These are phyloP conservation scores for Capronia coronata DNA, from an alignment of 2,329 filamentous ascomycete genomes.

Conservation along the genomic window DNA sequence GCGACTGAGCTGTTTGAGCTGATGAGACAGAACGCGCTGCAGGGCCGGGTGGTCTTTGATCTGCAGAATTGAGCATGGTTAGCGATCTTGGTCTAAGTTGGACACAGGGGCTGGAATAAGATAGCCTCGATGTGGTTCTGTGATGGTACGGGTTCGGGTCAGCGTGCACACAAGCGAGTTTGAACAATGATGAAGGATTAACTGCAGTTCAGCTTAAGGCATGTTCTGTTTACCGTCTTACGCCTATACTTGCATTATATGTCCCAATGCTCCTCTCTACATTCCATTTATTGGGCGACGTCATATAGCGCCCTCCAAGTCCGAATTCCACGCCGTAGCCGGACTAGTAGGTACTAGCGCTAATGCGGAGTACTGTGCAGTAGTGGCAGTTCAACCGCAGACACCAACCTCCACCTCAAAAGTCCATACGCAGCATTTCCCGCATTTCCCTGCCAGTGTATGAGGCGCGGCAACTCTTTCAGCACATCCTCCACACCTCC, in stretches of 20 bases:
- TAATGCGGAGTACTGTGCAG: not conserved
- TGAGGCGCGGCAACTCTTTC: not conserved
- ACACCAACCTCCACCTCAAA: not conserved
- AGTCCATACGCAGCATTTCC: not conserved
- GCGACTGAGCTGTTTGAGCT: constrained; percentile 41
- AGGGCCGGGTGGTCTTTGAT: constrained; percentile 44
- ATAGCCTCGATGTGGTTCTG: not conserved
- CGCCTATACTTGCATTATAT: not conserved
- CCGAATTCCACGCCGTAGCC: too few relatives aligned
- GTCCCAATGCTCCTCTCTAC: not conserved
- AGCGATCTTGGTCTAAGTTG: too few relatives aligned
- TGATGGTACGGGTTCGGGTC: too few relatives aligned
- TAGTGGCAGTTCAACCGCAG: not conserved
- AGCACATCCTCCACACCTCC: not conserved
- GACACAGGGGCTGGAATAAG: not conserved
- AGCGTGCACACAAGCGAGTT: too few relatives aligned
- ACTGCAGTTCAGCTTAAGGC: too few relatives aligned
- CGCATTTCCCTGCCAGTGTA: too few relatives aligned
- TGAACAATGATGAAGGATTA: too few relatives aligned
- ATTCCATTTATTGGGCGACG: too few relatives aligned
- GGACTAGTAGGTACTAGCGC: too few relatives aligned
- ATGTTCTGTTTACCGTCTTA: too few relatives aligned
- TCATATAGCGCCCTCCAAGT: too few relatives aligned
- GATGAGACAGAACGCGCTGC: constrained; percentile 39
- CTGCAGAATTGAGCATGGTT: constrained; percentile 23